Evolutionary conservation across 495 filamentous ascomycete genomes (phyloP), one percentile per base, ranked within the genome.

Genomic region (Copromyces sp.): DNA sequence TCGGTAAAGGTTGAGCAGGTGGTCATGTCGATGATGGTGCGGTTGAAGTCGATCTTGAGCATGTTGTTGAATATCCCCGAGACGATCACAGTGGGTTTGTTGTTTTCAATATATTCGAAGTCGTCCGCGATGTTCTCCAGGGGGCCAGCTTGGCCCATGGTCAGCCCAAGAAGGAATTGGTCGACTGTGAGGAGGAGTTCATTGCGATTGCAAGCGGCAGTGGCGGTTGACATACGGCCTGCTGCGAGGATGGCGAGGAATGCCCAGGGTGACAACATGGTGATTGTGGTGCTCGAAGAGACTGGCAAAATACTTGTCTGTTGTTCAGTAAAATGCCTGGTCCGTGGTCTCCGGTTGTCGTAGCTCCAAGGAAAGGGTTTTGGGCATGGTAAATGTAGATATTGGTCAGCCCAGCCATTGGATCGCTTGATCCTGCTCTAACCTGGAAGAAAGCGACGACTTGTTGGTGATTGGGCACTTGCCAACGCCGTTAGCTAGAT

Each of bases 1-100:
- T 84, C 81, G 0, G 80, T 81, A 76, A 77, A 84, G 4, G 77
- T 76, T 4, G 82, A 78, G 59, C 83, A 85, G 11, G 72, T 76
- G 41, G 78, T 69, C 14, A 59, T 40, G 75, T 82, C 79, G 39
- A 74, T 45, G 70, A 71, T 82, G 5, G 79, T 82, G 61, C 78
- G 80, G 53, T 75, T 75, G 61, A 80, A 74, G 42, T 80, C 79
- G 61, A 82, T 78, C 14, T 76, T 73, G 5, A 80, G 74, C 4
- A 71, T 68, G 68, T 77, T 78, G 45, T 74, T 75, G 39, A 86
- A 74, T 4, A 78, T 68, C 6, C 78, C 76, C 59, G 76, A 81
- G n/a, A 40, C 75, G 12, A 71, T 68, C 38, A 81, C 71, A 2
- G 77, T 76, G 69, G 80, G 42, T 39, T 71, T 73, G 75, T 80